These are phyloP conservation scores for Deinandra increscens DNA, from an alignment of 129 eudicot genomes.

Conservation along the genomic window DNA sequence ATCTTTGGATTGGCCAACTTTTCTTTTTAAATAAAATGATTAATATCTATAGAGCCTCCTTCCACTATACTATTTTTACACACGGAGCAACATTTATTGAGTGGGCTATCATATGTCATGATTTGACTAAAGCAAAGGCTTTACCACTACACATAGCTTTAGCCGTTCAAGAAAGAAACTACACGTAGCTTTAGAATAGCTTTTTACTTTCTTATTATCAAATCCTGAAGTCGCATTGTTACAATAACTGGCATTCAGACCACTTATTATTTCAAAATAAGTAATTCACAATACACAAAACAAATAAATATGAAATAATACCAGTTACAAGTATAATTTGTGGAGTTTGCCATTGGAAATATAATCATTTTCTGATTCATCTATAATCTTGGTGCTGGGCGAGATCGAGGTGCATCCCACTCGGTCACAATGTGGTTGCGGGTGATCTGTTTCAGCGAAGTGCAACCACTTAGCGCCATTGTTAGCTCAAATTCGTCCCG, in stretches of 20 bases:
- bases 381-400: slow-evolving; percentile 61
- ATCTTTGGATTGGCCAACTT: too few species aligned
- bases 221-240: not conserved
- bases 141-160: too few species aligned
- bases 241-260: slow-evolving; percentile 1
- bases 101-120: too few species aligned
- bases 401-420: slow-evolving; percentile 75
- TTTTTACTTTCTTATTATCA: too few species aligned
- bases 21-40: too few species aligned
- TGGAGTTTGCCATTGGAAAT: slow-evolving; percentile 8
- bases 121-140: too few species aligned
- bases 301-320: slow-evolving; percentile 19
- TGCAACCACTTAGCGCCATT: slow-evolving; percentile 95
- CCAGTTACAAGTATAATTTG: slow-evolving; percentile 19
- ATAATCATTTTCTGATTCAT: slow-evolving; percentile 8
- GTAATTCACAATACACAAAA: slow-evolving; percentile 19
- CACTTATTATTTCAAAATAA: slow-evolving; percentile 24
- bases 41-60: too few species aligned
- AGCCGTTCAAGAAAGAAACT: too few species aligned
- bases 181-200: too few species aligned
- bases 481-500: slow-evolving; percentile 91
- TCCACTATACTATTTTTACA: too few species aligned
- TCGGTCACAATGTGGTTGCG: slow-evolving; percentile 74
- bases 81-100: too few species aligned
- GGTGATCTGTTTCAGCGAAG: slow-evolving; percentile 65